Percentiles rank a stretch among this genome's conserved stretches.
Evolutionary conservation across 257 asterid species (phyloP).

Genomic region (Jaltomata sinuosa): DNA sequence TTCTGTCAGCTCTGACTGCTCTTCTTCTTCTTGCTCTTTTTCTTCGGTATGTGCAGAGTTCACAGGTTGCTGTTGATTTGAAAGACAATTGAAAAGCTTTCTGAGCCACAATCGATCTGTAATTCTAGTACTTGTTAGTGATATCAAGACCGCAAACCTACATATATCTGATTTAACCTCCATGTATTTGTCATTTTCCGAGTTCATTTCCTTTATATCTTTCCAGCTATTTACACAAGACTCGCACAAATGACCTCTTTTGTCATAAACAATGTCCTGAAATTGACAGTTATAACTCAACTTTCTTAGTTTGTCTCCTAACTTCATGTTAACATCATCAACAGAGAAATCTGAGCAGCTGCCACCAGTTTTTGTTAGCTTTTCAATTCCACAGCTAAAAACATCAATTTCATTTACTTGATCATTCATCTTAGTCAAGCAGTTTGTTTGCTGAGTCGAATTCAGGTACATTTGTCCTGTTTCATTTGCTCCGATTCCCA

Average conservation of each 20-base stretch:
- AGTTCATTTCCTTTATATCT: neutral
- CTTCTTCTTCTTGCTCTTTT: neutral
- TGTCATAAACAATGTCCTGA: neutral
- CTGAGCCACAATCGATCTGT: neutral
- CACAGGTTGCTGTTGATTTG: neutral
- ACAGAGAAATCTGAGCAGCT: neutral
- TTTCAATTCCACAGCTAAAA: neutral
- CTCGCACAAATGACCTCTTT: neutral
- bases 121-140: constrained; percentile 4
- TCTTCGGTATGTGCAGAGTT: neutral
- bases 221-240: constrained; percentile 3
- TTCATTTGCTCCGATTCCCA: neutral
- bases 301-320: neutral
- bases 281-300: neutral
- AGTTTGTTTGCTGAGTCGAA: neutral
- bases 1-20: neutral
- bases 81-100: neutral
- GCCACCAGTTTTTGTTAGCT: neutral
- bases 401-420: neutral
- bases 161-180: neutral
- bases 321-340: neutral
- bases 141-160: neutral
- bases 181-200: neutral
- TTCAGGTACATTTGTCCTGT: neutral
- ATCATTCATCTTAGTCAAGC: neutral